Evolutionary conservation across 208 protist species (phyloP).

Genomic region (Wallacemonas sp.): DNA sequence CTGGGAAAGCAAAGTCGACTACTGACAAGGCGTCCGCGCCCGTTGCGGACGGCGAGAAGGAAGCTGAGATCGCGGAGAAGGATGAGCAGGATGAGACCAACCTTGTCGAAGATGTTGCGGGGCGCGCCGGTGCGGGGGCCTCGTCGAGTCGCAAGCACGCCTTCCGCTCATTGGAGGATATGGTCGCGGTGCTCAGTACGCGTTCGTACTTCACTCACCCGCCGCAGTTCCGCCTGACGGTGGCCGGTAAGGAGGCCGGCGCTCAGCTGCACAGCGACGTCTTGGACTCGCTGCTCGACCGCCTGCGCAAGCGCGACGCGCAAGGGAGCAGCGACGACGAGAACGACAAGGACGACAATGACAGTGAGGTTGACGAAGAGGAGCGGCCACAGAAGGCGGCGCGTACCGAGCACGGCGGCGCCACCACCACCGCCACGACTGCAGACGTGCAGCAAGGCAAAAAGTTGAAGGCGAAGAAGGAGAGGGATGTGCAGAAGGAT

Average conservation of each 20-base stretch:
- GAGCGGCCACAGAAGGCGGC: neutral
- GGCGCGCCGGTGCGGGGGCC: neutral
- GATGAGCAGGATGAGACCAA: neutral
- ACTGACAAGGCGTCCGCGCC: neutral
- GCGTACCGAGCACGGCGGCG: neutral
- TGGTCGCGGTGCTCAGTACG: conserved; percentile 23
- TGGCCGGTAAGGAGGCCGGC: conserved; percentile 8
- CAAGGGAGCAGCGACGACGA: neutral
- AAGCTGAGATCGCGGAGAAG: neutral
- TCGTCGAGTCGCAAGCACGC: neutral
- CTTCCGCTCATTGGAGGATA: conserved; percentile 28
- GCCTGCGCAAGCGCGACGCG: conserved; percentile 8
- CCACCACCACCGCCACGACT: neutral
- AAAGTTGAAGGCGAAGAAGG: conserved; percentile 10
- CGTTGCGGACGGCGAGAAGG: neutral
- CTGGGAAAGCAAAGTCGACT: no score
- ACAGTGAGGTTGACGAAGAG: conserved; percentile 14
- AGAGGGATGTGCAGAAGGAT: conserved; percentile 1
- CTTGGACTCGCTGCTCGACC: neutral
- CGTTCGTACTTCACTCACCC: conserved; percentile 45
- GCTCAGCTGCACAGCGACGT: neutral
- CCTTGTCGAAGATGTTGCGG: neutral
- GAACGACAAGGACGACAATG: conserved; percentile 8
- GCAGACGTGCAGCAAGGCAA: neutral
- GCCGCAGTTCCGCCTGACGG: conserved; percentile 26